These are phyloP conservation scores for Xerocomus nothofagi DNA, from an alignment of 1,284 basidiomycete species.

Conservation along the genomic window DNA sequence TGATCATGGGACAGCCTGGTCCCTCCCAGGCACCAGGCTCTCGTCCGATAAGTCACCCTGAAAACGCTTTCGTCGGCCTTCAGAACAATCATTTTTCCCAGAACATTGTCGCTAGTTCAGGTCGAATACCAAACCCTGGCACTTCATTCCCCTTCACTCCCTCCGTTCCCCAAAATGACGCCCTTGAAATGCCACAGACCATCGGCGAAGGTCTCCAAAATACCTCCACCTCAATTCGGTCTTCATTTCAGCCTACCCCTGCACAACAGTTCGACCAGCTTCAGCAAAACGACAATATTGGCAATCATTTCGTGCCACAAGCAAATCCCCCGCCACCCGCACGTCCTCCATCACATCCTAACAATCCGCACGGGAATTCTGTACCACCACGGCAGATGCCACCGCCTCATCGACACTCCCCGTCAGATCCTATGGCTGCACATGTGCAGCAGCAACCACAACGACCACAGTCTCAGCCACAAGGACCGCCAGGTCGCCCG, in stretches of 20 bases:
- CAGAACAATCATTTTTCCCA: conserved; percentile 43
- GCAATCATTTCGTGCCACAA: conserved; percentile 36
- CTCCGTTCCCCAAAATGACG: conserved; percentile 42
- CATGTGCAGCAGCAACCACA: conserved; percentile 42
- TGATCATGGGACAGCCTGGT: conserved; percentile 45
- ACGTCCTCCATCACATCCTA: conserved; percentile 49
- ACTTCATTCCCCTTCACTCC: conserved; percentile 41
- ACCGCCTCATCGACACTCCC: conserved; percentile 43
- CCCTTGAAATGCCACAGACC: conserved; percentile 40
- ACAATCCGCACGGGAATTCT: conserved; percentile 29
- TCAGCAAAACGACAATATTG: conserved; percentile 39
- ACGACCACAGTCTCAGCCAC: conserved; percentile 53
- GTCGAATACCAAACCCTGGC: conserved; percentile 42
- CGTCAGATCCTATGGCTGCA: conserved; percentile 40
- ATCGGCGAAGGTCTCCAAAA: conserved; percentile 44
- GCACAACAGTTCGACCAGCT: conserved; percentile 58
- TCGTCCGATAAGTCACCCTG: conserved; percentile 49
- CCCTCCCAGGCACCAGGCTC: conserved; percentile 44
- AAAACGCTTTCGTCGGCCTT: conserved; percentile 47
- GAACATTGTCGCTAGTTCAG: conserved; percentile 34
- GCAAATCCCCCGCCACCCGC: conserved; percentile 36
- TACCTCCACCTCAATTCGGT: conserved; percentile 38
- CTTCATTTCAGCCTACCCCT: conserved; percentile 52
- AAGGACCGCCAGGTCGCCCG: conserved; percentile 39
- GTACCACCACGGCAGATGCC: conserved; percentile 35